Conservation (phyloP, 306 rosid genomes). For the Cucumis melo region DNA sequence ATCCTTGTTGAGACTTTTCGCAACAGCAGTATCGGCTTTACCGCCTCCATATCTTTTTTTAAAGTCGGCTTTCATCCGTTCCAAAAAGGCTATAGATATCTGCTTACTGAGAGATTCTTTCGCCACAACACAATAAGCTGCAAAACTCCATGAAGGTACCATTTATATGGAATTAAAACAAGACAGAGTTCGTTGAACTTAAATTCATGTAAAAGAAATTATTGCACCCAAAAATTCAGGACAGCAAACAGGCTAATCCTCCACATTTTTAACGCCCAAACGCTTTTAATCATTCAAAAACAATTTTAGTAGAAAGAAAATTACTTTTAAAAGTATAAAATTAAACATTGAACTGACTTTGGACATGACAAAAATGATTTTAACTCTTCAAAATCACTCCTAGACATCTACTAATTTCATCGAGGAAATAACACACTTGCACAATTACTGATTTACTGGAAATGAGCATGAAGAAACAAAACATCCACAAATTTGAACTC, state of each 20-base stretch:
- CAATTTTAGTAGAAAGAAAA: too few species aligned
- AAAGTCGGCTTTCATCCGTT: slow-evolving; percentile 73
- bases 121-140: slow-evolving; percentile 95
- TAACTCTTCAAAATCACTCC: too few species aligned
- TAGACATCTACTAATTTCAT: background rate
- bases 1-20: slow-evolving; percentile 89
- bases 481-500: background rate
- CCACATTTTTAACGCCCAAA: background rate
- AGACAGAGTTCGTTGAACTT: background rate
- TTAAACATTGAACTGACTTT: too few species aligned
- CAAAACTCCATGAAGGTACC: slow-evolving; percentile 19
- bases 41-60: slow-evolving; percentile 86
- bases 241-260: background rate
- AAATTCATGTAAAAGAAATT: background rate
- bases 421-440: background rate
- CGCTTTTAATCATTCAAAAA: too few species aligned
- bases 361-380: too few species aligned
- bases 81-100: slow-evolving; percentile 78
- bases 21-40: slow-evolving; percentile 72
- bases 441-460: background rate
- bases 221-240: background rate
- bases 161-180: background rate
- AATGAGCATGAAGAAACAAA: background rate
- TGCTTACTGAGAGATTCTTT: slow-evolving; percentile 80
- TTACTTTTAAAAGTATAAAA: too few species aligned